These are phyloP conservation scores for Fusarium pilosicola DNA, from an alignment of 2,329 filamentous ascomycete genomes.

Conservation along the genomic window DNA sequence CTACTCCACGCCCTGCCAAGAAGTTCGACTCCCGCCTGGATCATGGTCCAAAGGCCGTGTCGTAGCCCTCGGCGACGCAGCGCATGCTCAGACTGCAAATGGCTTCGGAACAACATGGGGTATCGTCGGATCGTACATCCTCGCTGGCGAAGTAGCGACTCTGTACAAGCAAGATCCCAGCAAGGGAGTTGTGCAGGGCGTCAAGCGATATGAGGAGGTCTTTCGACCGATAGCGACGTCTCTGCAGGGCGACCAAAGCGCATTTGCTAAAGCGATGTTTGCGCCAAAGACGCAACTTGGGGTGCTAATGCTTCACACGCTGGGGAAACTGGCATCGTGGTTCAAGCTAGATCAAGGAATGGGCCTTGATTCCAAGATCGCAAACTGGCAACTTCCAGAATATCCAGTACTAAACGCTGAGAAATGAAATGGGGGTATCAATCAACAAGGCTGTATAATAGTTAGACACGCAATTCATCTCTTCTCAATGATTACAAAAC, in stretches of 20 bases:
- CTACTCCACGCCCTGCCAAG: constrained; percentile 4
- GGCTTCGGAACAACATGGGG: constrained; percentile 17
- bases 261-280: background rate
- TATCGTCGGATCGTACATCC: constrained; percentile 6
- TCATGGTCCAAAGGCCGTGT: constrained; percentile 19
- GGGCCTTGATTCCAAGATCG: constrained; percentile 2
- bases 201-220: constrained; percentile 15
- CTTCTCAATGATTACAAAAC: constrained; percentile 5
- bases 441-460: background rate
- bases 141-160: constrained; percentile 7
- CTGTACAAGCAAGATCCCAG: constrained; percentile 1
- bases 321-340: background rate
- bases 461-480: background rate
- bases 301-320: constrained; percentile 3
- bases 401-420: constrained; percentile 1
- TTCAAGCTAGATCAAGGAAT: constrained; percentile 6
- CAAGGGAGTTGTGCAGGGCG: constrained; percentile 9
- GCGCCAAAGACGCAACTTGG: background rate
- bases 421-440: background rate
- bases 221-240: constrained; percentile 14
- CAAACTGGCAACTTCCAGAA: constrained; percentile 25
- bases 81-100: constrained; percentile 12
- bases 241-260: background rate
- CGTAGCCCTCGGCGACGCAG: constrained; percentile 8
- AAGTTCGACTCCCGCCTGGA: background rate